A percentile compares a stretch with the other conserved stretches of the same genome.
Conservation (phyloP, 2,329 filamentous ascomycete species). For the Sordariomycetes sp. region DNA sequence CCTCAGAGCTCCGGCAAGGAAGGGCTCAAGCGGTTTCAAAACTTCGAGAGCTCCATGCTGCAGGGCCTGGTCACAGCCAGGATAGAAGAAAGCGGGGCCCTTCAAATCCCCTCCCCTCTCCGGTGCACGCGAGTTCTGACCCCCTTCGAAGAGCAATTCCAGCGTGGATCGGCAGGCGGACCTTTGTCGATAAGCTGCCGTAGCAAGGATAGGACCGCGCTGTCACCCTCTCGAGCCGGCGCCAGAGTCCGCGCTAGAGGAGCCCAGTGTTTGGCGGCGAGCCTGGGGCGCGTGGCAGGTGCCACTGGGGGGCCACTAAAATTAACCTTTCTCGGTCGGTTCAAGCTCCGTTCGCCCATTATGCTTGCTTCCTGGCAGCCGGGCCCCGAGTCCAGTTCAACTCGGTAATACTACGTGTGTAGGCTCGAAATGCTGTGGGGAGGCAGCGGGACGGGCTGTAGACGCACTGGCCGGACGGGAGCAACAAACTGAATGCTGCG, state of each 20-base stretch:
- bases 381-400: too few species aligned
- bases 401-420: too few species aligned
- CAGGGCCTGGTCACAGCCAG: background rate
- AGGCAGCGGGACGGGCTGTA: too few species aligned
- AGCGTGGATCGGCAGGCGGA: background rate
- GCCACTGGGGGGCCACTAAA: background rate
- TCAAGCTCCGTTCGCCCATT: background rate
- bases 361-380: background rate
- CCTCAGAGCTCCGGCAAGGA: constrained; percentile 4
- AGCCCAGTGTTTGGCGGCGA: background rate
- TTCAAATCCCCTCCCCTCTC: too few species aligned
- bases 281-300: background rate
- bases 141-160: too few species aligned
- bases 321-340: background rate
- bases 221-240: background rate
- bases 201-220: background rate
- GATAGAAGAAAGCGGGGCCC: background rate
- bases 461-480: too few species aligned
- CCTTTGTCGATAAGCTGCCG: background rate
- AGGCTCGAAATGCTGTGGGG: too few species aligned
- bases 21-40: constrained; percentile 6
- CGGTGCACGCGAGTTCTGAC: too few species aligned
- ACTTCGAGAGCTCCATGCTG: background rate
- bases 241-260: too few species aligned
- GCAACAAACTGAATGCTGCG: background rate